Conservation (phyloP, 176 grass and related monocot genomes). For the Zoysia pacifica region DNA sequence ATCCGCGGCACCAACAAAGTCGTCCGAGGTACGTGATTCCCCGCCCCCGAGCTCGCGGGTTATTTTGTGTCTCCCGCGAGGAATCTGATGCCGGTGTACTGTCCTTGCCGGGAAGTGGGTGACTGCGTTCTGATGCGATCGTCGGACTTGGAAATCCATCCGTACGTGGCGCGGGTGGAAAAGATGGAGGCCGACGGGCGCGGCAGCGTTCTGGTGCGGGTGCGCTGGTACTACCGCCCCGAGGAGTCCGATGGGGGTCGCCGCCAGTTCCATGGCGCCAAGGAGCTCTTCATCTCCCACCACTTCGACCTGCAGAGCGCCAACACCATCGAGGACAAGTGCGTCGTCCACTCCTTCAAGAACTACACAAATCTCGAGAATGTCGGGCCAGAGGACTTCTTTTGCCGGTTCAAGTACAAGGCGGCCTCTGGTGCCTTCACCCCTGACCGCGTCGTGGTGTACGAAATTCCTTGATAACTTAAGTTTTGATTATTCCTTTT, state of each 20-base stretch:
- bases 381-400: conserved; percentile 74
- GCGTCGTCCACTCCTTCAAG: conserved; percentile 80
- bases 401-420: conserved; percentile 87
- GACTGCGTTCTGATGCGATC: conserved; percentile 88
- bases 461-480: conserved; percentile 7
- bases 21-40: conserved; percentile 56
- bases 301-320: conserved; percentile 78
- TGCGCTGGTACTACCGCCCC: conserved; percentile 86
- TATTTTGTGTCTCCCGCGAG: background rate
- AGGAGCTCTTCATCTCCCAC: conserved; percentile 84
- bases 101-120: conserved; percentile 42
- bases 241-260: conserved; percentile 80
- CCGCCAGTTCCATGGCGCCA: conserved; percentile 86
- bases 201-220: conserved; percentile 70
- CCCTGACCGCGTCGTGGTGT: conserved; percentile 81
- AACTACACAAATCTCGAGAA: conserved; percentile 85
- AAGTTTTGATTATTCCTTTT: background rate
- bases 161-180: conserved; percentile 84
- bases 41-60: background rate
- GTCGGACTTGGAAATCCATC: conserved; percentile 71
- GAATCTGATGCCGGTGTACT: conserved; percentile 34
- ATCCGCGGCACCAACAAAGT: conserved; percentile 77
- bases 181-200: conserved; percentile 84
- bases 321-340: conserved; percentile 77
- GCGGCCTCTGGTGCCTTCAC: conserved; percentile 59